phyloP scores from a whole-genome alignment of 768 basidiomycete species.

The Cyathus striatus region DNA sequence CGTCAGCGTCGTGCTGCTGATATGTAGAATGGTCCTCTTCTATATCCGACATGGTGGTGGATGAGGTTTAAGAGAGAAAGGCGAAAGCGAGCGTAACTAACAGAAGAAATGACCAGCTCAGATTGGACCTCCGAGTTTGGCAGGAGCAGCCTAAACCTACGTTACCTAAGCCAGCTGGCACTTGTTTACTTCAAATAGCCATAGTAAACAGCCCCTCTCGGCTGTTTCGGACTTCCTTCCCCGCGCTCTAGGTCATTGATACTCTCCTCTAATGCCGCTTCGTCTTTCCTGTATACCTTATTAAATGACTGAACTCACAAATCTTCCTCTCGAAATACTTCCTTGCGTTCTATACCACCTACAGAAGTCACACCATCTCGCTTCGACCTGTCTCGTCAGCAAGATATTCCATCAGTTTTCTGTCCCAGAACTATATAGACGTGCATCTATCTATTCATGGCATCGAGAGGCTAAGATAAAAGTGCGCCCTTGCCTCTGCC shows the following conservation, averaged over 20 bases:
- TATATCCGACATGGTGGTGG: constrained; percentile 40
- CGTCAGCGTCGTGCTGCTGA: constrained; percentile 36
- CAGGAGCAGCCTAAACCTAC: too few species aligned
- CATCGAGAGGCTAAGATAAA: constrained; percentile 58
- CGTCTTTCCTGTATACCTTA: not conserved
- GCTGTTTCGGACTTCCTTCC: too few species aligned
- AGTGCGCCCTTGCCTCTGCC: too few species aligned
- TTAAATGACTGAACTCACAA: constrained; percentile 38
- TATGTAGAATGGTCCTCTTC: constrained; percentile 27
- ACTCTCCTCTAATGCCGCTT: too few species aligned
- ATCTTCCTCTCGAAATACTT: constrained; percentile 65
- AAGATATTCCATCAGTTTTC: constrained; percentile 49
- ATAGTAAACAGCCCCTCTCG: too few species aligned
- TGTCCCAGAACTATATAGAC: constrained; percentile 47
- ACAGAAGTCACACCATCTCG: constrained; percentile 47
- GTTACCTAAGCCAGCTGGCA: too few species aligned
- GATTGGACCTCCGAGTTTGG: not conserved
- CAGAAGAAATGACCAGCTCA: not conserved
- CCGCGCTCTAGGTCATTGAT: too few species aligned
- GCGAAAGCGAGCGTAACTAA: not conserved
- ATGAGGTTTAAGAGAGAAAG: constrained; percentile 13
- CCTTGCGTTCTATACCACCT: constrained; percentile 50
- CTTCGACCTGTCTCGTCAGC: constrained; percentile 50
- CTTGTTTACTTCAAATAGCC: too few species aligned
- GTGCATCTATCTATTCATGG: constrained; percentile 65